A percentile compares a stretch with the other conserved stretches of the same genome.
phyloP scores from a whole-genome alignment of 2,329 filamentous ascomycete species.

The Chrysoporthe cubensis region DNA sequence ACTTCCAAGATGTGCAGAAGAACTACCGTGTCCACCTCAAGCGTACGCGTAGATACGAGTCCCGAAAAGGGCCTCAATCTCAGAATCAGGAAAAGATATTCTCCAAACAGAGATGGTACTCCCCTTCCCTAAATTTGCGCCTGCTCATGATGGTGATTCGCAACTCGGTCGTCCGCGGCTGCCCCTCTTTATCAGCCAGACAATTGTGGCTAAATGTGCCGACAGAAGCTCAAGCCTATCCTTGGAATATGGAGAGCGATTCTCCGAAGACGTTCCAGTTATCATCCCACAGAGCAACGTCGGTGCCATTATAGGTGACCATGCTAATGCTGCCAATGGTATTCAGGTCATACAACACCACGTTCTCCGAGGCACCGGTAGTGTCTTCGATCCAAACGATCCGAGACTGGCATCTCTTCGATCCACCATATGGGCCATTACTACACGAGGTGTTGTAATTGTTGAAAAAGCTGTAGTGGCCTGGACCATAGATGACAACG shows the following conservation, averaged over 20 bases:
- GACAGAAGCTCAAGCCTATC: slow-evolving; percentile 8
- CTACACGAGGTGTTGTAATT: slow-evolving; percentile 60
- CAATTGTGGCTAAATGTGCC: neutral
- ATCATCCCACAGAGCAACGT: slow-evolving; percentile 40
- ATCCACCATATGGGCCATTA: slow-evolving; percentile 38
- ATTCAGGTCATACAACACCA: slow-evolving; percentile 46
- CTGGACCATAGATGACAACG: slow-evolving; percentile 63
- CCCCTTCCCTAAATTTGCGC: neutral
- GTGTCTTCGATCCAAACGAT: slow-evolving; percentile 39
- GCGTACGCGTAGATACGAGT: neutral
- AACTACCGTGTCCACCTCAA: neutral
- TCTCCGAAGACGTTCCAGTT: slow-evolving; percentile 43
- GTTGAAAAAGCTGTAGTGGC: slow-evolving; percentile 70
- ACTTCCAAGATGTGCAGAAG: neutral
- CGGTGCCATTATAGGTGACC: slow-evolving; percentile 40
- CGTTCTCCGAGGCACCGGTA: slow-evolving; percentile 22
- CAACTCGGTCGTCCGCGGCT: neutral
- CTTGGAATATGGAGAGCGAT: slow-evolving; percentile 33
- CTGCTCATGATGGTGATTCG: neutral
- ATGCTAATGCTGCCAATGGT: slow-evolving; percentile 46
- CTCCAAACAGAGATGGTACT: neutral
- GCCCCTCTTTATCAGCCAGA: neutral
- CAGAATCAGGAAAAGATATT: neutral
- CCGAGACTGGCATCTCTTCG: slow-evolving; percentile 49
- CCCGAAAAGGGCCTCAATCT: neutral